A percentile compares a stretch with the other conserved stretches of the same genome.
phyloP scores from a whole-genome alignment of 1,139 yeast genomes.

The Saccharomyces hybrid region DNA sequence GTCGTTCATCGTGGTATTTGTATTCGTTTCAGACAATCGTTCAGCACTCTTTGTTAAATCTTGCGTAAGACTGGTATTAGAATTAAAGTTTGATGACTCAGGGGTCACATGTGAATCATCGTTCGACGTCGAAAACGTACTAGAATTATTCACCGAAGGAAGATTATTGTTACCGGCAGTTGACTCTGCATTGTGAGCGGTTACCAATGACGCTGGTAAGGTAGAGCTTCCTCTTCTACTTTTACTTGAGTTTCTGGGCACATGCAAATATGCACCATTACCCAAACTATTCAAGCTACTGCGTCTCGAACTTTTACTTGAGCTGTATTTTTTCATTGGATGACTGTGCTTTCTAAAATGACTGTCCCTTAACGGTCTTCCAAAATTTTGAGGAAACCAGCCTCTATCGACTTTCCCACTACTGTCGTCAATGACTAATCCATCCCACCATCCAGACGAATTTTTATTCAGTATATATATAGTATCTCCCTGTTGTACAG shows the following conservation, averaged over 20 bases:
- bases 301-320: slow-evolving; percentile 10
- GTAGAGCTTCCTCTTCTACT: slow-evolving; percentile 10
- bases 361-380: slow-evolving; percentile 15
- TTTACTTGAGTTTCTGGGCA: slow-evolving; percentile 4
- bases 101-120: slow-evolving; percentile 8
- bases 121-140: slow-evolving; percentile 4
- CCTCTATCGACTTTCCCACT: slow-evolving; percentile 42
- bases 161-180: slow-evolving; percentile 2
- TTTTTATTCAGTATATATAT: slow-evolving; percentile 39
- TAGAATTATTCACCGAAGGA: not conserved
- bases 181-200: slow-evolving; percentile 3
- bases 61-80: not conserved
- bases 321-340: slow-evolving; percentile 2
- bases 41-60: not conserved
- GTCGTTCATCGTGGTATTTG: not conserved
- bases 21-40: not conserved
- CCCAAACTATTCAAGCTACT: slow-evolving; percentile 8
- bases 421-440: slow-evolving; percentile 36
- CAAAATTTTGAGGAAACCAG: slow-evolving; percentile 67
- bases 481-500: slow-evolving; percentile 28
- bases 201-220: not conserved
- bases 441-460: slow-evolving; percentile 73
- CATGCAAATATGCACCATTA: slow-evolving; percentile 4
- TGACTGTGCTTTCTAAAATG: slow-evolving; percentile 1
- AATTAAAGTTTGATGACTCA: not conserved